Percentiles rank a stretch among this genome's conserved stretches.
Conservation (phyloP, 2,329 filamentous ascomycete genomes). For the Pseudogymnoascus sp. region DNA sequence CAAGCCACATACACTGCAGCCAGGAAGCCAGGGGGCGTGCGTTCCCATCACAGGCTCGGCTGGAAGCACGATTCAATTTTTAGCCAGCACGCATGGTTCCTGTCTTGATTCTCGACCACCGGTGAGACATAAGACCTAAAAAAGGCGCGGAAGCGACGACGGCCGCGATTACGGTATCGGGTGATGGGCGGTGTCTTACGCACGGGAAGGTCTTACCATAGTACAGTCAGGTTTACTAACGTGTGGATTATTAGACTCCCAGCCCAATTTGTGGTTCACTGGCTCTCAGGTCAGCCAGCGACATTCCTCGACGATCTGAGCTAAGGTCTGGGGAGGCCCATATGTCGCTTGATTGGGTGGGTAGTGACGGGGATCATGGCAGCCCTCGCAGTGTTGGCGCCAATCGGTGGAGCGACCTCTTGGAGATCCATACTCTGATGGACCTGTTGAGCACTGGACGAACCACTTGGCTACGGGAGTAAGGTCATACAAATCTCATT, state of each 20-base stretch:
- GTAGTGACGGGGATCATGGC: slow-evolving; percentile 5
- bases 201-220: background rate
- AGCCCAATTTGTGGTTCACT: background rate
- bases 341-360: slow-evolving; percentile 3
- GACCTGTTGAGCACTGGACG: background rate
- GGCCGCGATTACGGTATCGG: background rate
- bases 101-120: background rate
- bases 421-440: background rate
- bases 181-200: background rate
- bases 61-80: background rate
- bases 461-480: background rate
- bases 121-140: background rate
- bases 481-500: slow-evolving; percentile 5
- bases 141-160: background rate
- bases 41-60: background rate
- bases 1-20: background rate
- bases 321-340: background rate
- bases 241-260: background rate
- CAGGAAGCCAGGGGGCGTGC: background rate
- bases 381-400: background rate
- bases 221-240: background rate
- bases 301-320: background rate
- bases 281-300: background rate
- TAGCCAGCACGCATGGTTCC: background rate
- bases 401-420: background rate